Percentiles rank a stretch among this genome's conserved stretches.
phyloP scores from a whole-genome alignment of 495 filamentous ascomycete genomes.

The Aspergillus nanangensis region DNA sequence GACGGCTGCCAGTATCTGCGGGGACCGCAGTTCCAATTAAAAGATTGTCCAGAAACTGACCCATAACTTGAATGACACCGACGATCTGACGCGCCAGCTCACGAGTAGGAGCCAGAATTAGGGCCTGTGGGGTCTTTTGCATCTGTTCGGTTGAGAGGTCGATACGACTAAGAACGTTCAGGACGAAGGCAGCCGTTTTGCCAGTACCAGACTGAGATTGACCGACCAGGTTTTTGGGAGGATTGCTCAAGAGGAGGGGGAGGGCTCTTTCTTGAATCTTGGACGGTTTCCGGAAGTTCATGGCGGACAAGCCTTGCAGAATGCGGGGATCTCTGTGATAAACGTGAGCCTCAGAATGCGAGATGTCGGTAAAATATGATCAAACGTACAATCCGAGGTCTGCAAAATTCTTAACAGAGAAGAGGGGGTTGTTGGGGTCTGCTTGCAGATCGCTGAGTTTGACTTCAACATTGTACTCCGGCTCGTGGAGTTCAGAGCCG shows the following conservation, averaged over 20 bases:
- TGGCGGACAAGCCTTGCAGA: slow-evolving; percentile 60
- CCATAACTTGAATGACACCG: slow-evolving; percentile 74
- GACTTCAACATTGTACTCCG: slow-evolving; percentile 78
- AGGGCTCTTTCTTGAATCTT: slow-evolving; percentile 95
- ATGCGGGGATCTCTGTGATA: slow-evolving; percentile 42
- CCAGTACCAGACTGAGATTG: slow-evolving; percentile 98
- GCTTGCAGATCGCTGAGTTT: slow-evolving; percentile 85
- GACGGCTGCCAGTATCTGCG: slow-evolving; percentile 57
- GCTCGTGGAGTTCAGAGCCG: slow-evolving; percentile 62
- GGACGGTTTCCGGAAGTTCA: slow-evolving; percentile 92
- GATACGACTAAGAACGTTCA: slow-evolving; percentile 83
- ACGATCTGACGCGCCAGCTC: slow-evolving; percentile 95
- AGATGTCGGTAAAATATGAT: not conserved
- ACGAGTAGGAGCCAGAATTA: slow-evolving; percentile 87
- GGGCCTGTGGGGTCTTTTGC: slow-evolving; percentile 66
- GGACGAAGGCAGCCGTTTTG: slow-evolving; percentile 94
- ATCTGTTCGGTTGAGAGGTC: slow-evolving; percentile 56
- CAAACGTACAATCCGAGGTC: slow-evolving; percentile 73
- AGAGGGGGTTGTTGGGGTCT: slow-evolving; percentile 82
- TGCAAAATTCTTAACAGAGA: slow-evolving; percentile 79
- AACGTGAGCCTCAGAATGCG: slow-evolving; percentile 5
- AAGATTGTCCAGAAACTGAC: slow-evolving; percentile 70
- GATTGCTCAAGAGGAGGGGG: slow-evolving; percentile 77
- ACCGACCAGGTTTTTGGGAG: slow-evolving; percentile 87
- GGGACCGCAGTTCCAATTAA: slow-evolving; percentile 77